Evolutionary conservation across 352 stramenopile genomes (phyloP).

Genomic region (Phytopythium sindhum): DNA sequence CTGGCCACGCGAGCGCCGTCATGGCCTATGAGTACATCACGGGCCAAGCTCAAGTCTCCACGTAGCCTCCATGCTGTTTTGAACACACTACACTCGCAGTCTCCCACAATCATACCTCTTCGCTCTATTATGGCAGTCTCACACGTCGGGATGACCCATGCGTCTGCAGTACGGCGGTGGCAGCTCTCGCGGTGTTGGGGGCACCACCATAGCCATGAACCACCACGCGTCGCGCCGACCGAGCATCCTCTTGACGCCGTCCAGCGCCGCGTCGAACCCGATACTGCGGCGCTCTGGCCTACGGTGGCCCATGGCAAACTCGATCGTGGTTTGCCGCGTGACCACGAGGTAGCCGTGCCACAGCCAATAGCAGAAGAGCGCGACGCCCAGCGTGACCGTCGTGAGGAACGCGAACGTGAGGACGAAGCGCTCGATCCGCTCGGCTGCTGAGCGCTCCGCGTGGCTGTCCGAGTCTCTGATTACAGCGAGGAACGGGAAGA

Average conservation of each 20-base stretch:
- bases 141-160: background rate
- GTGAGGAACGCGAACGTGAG: slow-evolving; percentile 36
- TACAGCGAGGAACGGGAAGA: slow-evolving; percentile 21
- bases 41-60: background rate
- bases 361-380: slow-evolving; percentile 29
- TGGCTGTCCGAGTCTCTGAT: slow-evolving; percentile 5
- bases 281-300: background rate
- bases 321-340: slow-evolving; percentile 37
- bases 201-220: slow-evolving; percentile 25
- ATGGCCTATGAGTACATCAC: background rate
- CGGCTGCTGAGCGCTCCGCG: background rate
- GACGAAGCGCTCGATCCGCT: slow-evolving; percentile 26
- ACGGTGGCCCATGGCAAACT: slow-evolving; percentile 19
- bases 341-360: slow-evolving; percentile 50
- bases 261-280: background rate
- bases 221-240: slow-evolving; percentile 24
- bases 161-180: slow-evolving; percentile 15
- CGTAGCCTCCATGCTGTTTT: background rate
- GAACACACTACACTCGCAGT: no score
- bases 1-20: background rate
- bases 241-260: slow-evolving; percentile 14
- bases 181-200: slow-evolving; percentile 6
- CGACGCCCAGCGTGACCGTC: slow-evolving; percentile 26
- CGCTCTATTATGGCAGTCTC: background rate
- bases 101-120: background rate